phyloP scores from a whole-genome alignment of 306 rosid genomes.

The Begonia loranthoides region DNA sequence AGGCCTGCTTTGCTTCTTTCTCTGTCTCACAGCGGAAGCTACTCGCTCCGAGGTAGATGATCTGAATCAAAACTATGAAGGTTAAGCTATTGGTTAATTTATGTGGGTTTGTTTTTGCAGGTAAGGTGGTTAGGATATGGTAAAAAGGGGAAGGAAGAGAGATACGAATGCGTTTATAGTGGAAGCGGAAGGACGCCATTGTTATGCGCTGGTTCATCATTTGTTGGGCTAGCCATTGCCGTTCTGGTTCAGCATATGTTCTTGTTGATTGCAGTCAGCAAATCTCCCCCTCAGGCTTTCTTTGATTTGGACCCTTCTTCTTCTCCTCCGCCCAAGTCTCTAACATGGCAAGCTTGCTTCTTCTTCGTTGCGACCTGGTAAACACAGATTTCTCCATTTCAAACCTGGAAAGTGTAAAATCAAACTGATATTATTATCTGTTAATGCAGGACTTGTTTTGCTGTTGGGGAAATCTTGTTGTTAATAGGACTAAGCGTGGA shows the following conservation, averaged over 20 bases:
- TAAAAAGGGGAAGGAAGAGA: conserved; percentile 20
- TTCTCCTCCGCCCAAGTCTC: conserved; percentile 37
- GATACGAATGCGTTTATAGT: conserved; percentile 53
- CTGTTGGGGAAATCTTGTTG: conserved; percentile 70
- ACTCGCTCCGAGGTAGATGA: conserved; percentile 71
- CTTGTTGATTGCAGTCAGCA: conserved; percentile 59
- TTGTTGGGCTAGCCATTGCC: conserved; percentile 60
- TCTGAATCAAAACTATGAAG: not conserved
- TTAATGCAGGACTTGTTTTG: conserved; percentile 59
- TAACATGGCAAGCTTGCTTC: conserved; percentile 61
- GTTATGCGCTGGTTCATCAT: conserved; percentile 55
- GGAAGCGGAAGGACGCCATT: conserved; percentile 70
- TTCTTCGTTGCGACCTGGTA: conserved; percentile 83
- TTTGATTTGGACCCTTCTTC: conserved; percentile 45
- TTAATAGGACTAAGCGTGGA: conserved; percentile 67
- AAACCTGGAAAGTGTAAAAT: not conserved
- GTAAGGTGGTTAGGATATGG: conserved; percentile 35
- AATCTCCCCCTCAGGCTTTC: conserved; percentile 48
- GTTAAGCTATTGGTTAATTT: not conserved
- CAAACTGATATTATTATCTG: not conserved
- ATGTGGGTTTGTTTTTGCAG: conserved; percentile 21
- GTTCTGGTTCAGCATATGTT: conserved; percentile 50
- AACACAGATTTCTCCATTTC: not conserved
- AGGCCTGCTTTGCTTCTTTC: conserved; percentile 67
- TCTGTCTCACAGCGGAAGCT: conserved; percentile 79